These are phyloP conservation scores for Curvularia sp. DNA, from an alignment of 2,329 filamentous ascomycete genomes.

Conservation along the genomic window DNA sequence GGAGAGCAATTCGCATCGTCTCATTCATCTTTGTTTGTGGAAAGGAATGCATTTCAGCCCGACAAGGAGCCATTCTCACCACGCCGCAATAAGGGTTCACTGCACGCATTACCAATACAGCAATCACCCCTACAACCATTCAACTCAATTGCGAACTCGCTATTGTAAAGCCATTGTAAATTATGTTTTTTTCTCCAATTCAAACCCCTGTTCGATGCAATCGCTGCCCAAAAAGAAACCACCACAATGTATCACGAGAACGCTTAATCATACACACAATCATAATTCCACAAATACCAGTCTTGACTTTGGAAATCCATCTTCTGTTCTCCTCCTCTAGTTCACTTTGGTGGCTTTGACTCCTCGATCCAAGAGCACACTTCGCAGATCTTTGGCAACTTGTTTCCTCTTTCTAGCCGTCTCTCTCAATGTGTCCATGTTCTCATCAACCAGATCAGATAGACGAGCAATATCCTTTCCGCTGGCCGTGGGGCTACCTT, in stretches of 20 bases:
- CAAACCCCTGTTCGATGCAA: slow-evolving; percentile 1
- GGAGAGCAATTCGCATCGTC: background rate
- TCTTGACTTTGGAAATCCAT: background rate
- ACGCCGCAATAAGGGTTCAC: background rate
- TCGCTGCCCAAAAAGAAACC: slow-evolving; percentile 21
- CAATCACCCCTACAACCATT: background rate
- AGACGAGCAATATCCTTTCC: slow-evolving; percentile 44
- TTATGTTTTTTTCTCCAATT: background rate
- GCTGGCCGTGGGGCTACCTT: slow-evolving; percentile 32
- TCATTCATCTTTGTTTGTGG: background rate
- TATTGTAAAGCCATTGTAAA: background rate
- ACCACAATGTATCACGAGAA: slow-evolving; percentile 2
- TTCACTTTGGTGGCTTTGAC: slow-evolving; percentile 37
- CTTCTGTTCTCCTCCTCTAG: slow-evolving; percentile 3
- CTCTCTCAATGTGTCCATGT: slow-evolving; percentile 48
- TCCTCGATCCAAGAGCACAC: slow-evolving; percentile 45
- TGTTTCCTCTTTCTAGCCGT: slow-evolving; percentile 47
- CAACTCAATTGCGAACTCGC: background rate
- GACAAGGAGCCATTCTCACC: background rate
- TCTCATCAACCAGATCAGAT: slow-evolving; percentile 51
- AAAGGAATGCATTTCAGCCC: background rate
- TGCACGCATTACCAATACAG: background rate
- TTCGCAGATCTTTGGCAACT: slow-evolving; percentile 50
- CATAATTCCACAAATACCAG: slow-evolving; percentile 13
- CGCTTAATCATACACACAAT: slow-evolving; percentile 35